Evolutionary conservation across 192 early-diverging fungal species (phyloP).

Genomic region (Backusella luteola): DNA sequence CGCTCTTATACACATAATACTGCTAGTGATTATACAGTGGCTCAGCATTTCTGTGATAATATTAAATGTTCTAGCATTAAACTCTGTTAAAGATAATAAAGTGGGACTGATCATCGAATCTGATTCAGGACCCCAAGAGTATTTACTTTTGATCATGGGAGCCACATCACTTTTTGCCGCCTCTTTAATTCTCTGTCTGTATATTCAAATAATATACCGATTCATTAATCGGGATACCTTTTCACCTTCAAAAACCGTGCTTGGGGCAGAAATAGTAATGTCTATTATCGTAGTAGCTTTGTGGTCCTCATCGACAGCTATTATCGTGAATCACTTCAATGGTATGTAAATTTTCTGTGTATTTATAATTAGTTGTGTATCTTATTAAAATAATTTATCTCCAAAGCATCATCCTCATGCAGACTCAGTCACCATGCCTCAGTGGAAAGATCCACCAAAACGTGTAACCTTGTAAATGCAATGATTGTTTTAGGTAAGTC

Average conservation of each 20-base stretch:
- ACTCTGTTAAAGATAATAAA: not conserved
- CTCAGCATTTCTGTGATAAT: not conserved
- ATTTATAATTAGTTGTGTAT: not conserved
- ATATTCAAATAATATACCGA: not conserved
- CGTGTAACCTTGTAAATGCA: conserved; percentile 5
- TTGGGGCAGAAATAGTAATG: not conserved
- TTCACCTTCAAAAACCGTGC: not conserved
- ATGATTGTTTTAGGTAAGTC: conserved; percentile 8
- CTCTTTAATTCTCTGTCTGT: not conserved
- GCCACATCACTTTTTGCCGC: not conserved
- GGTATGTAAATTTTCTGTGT: not conserved
- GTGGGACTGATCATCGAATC: not conserved
- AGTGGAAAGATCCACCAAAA: not conserved
- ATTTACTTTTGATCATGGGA: conserved; percentile 1
- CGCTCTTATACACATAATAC: not conserved
- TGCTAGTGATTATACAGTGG: not conserved
- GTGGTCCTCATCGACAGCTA: not conserved
- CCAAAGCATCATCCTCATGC: not conserved
- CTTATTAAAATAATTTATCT: not conserved
- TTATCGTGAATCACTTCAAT: not conserved
- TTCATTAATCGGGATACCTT: not conserved
- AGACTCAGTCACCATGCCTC: not conserved
- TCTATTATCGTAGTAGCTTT: not conserved
- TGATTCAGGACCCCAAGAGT: conserved; percentile 2
- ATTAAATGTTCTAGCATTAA: not conserved